phyloP scores from a whole-genome alignment of 164 flowering plant genomes.

The Vitis labrusca region DNA sequence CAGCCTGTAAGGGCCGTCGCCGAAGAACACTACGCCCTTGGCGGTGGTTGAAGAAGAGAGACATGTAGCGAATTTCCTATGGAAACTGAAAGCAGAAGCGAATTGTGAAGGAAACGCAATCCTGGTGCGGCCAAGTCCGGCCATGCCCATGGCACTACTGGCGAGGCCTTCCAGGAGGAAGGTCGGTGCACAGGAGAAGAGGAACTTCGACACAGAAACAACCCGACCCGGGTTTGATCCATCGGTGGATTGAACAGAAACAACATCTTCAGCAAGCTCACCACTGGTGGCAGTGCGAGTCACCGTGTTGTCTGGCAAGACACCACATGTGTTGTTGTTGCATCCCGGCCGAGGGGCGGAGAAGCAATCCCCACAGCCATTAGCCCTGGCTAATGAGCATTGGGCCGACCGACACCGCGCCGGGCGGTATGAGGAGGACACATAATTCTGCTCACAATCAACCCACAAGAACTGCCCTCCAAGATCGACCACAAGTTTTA shows the following conservation, averaged over 20 bases:
- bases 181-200: slow-evolving; percentile 36
- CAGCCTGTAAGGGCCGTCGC: slow-evolving; percentile 37
- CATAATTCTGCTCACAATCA: slow-evolving; percentile 34
- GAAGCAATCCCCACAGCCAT: slow-evolving; percentile 25
- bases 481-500: slow-evolving; percentile 31
- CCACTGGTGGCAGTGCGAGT: slow-evolving; percentile 14
- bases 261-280: slow-evolving; percentile 23
- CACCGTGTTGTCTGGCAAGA: slow-evolving; percentile 26
- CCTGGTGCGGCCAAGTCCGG: slow-evolving; percentile 37
- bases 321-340: slow-evolving; percentile 32
- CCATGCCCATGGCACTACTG: slow-evolving; percentile 40
- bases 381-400: slow-evolving; percentile 28
- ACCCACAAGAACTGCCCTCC: slow-evolving; percentile 49
- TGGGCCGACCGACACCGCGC: slow-evolving; percentile 35
- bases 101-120: slow-evolving; percentile 34
- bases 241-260: slow-evolving; percentile 24
- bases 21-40: slow-evolving; percentile 39
- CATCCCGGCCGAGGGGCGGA: slow-evolving; percentile 27
- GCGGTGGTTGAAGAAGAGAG: slow-evolving; percentile 18
- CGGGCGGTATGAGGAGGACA: slow-evolving; percentile 35
- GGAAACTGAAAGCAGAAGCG: slow-evolving; percentile 33
- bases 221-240: slow-evolving; percentile 26
- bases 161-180: slow-evolving; percentile 37
- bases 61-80: slow-evolving; percentile 42
- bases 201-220: slow-evolving; percentile 10